Evolutionary conservation across 208 protist species (phyloP).

Genomic region (Leishmania aethiopica): DNA sequence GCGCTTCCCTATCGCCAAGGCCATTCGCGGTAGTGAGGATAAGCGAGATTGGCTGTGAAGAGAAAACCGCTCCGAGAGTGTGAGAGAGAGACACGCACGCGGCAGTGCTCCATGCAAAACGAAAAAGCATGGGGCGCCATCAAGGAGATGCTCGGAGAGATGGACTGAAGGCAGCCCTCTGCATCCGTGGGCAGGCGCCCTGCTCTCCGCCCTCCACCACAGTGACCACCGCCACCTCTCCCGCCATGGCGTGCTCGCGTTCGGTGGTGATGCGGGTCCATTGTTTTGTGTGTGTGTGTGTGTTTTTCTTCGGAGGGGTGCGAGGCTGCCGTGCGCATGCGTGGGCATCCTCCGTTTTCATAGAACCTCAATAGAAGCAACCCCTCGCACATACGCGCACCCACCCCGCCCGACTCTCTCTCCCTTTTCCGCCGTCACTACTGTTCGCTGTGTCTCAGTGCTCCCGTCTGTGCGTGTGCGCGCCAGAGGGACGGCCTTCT

Average conservation of each 20-base stretch:
- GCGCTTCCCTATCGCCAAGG: slow-evolving; percentile 88
- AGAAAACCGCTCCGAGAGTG: not conserved
- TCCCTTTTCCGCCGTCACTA: not conserved
- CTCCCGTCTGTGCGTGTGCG: too few species aligned
- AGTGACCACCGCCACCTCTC: not conserved
- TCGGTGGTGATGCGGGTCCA: too few species aligned
- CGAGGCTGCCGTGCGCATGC: not conserved
- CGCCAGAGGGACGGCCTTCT: too few species aligned
- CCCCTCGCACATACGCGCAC: not conserved
- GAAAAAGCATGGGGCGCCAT: not conserved
- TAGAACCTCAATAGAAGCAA: not conserved
- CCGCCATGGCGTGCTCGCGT: not conserved
- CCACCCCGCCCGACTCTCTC: not conserved
- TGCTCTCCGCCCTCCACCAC: not conserved
- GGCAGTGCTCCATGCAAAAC: not conserved
- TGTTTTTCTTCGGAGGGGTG: too few species aligned
- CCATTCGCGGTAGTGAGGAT: slow-evolving; percentile 62
- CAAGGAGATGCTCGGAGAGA: not conserved
- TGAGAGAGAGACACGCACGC: not conserved
- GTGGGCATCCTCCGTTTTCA: not conserved
- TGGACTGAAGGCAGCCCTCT: not conserved
- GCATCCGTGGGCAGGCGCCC: too few species aligned
- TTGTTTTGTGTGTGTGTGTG: too few species aligned
- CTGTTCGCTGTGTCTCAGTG: too few species aligned
- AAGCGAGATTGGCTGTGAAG: slow-evolving; percentile 75